phyloP scores from a whole-genome alignment of 345 rosid genomes.

The Salix purpurea region DNA sequence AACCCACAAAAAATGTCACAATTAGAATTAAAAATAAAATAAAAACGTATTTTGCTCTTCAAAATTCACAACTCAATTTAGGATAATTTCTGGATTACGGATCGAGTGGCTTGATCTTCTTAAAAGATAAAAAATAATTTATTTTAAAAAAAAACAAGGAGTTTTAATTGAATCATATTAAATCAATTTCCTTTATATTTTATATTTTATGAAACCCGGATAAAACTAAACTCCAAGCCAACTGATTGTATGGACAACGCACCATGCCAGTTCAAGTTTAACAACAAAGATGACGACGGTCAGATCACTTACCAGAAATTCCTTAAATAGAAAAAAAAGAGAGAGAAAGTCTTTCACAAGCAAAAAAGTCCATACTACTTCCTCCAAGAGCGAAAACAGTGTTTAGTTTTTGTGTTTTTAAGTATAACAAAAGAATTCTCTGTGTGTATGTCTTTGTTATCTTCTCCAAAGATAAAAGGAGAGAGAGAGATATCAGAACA shows the following conservation, averaged over 20 bases:
- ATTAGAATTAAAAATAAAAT: not conserved
- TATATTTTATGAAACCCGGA: too few species aligned
- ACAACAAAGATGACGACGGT: too few species aligned
- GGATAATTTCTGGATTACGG: too few species aligned
- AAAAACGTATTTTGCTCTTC: not conserved
- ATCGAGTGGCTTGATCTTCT: too few species aligned
- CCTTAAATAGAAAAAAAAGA: not conserved
- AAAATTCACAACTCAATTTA: not conserved
- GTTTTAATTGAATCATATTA: too few species aligned
- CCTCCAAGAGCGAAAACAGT: not conserved
- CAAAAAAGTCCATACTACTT: not conserved
- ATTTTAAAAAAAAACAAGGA: too few species aligned
- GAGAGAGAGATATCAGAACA: not conserved
- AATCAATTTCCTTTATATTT: too few species aligned
- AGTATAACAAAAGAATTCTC: not conserved
- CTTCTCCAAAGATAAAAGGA: conserved; percentile 30
- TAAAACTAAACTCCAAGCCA: too few species aligned
- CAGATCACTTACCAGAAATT: not conserved
- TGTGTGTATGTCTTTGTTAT: conserved; percentile 7
- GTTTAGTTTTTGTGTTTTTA: not conserved
- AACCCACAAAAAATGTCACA: not conserved
- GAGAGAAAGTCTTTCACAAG: not conserved
- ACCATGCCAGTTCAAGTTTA: too few species aligned
- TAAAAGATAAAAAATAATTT: too few species aligned
- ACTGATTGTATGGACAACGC: too few species aligned